These are phyloP conservation scores for Marasmius fiardii DNA, from an alignment of 1,284 basidiomycete genomes.

Conservation along the genomic window DNA sequence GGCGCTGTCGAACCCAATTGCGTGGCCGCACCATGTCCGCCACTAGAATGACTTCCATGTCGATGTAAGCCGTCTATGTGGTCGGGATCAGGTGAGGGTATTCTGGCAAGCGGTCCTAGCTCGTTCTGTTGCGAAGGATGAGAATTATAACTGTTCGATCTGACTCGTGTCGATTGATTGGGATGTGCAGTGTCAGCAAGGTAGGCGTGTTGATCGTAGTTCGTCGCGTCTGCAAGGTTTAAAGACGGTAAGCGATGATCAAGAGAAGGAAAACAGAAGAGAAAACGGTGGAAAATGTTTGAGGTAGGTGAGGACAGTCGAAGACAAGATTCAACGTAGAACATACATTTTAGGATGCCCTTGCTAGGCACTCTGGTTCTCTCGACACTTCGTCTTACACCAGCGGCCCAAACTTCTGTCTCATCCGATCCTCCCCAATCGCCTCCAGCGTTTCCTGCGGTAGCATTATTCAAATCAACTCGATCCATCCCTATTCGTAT, in stretches of 20 bases:
- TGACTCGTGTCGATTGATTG: slow-evolving; percentile 38
- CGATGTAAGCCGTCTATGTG: slow-evolving; percentile 82
- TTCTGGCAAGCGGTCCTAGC: slow-evolving; percentile 71
- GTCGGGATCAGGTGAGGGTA: slow-evolving; percentile 79
- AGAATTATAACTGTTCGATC: slow-evolving; percentile 80
- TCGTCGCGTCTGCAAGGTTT: slow-evolving; percentile 49
- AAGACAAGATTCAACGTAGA: neutral
- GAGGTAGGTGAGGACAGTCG: neutral
- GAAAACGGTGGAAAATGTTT: slow-evolving; percentile 7
- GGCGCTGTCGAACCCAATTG: slow-evolving; percentile 23
- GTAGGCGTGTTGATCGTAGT: slow-evolving; percentile 58
- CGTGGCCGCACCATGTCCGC: slow-evolving; percentile 23
- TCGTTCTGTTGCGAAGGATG: slow-evolving; percentile 46
- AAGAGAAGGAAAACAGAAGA: slow-evolving; percentile 7
- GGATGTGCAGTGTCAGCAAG: slow-evolving; percentile 36
- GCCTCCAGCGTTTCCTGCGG: neutral
- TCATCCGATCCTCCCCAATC: slow-evolving; percentile 26
- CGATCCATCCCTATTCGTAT: slow-evolving; percentile 54
- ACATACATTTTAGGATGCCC: slow-evolving; percentile 89
- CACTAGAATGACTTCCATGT: slow-evolving; percentile 51
- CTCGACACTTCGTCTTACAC: slow-evolving; percentile 66
- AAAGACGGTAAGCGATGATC: slow-evolving; percentile 20
- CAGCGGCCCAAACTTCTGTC: slow-evolving; percentile 65
- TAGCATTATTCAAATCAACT: slow-evolving; percentile 24
- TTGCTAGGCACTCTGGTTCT: slow-evolving; percentile 63